A percentile compares a stretch with the other conserved stretches of the same genome.
phyloP scores from a whole-genome alignment of 73 alveolate genomes.

The Stentor coeruleus region DNA sequence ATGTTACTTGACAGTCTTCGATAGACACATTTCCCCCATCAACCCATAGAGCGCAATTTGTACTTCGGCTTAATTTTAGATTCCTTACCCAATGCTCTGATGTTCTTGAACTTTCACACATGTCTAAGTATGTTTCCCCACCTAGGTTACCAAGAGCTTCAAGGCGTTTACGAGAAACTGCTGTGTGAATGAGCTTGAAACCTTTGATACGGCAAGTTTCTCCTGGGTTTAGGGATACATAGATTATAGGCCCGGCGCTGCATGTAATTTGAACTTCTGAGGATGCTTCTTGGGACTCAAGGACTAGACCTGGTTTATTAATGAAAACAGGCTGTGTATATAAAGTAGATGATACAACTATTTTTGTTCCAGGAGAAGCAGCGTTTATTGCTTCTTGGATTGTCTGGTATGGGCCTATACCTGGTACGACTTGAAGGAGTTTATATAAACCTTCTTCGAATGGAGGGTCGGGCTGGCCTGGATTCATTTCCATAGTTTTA shows the following conservation, averaged over 20 bases:
- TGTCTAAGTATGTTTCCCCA: not conserved
- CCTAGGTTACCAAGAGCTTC: conserved; percentile 10
- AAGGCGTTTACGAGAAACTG: not conserved
- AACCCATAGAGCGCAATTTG: conserved; percentile 18
- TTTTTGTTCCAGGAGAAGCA: conserved; percentile 5
- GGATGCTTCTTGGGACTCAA: conserved; percentile 1
- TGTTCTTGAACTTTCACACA: not conserved
- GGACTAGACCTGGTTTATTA: conserved; percentile 17
- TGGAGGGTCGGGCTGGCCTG: conserved; percentile 30
- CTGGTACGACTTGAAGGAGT: conserved; percentile 23
- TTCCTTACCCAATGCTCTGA: conserved; percentile 6
- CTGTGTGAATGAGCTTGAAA: conserved; percentile 12
- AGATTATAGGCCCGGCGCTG: conserved; percentile 1
- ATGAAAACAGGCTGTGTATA: not conserved
- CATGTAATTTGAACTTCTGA: conserved; percentile 19
- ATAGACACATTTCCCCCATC: conserved; percentile 10
- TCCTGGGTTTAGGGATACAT: not conserved
- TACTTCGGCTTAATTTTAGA: not conserved
- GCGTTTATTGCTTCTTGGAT: conserved; percentile 23
- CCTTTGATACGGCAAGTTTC: conserved; percentile 28
- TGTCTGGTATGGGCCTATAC: conserved; percentile 21
- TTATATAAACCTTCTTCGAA: conserved; percentile 14
- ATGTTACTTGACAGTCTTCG: conserved; percentile 13
- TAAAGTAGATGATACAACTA: not conserved
- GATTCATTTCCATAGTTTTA: not conserved